These are phyloP conservation scores for Pestalotiopsis sp. DNA, from an alignment of 2,329 filamentous ascomycete species.

Conservation along the genomic window DNA sequence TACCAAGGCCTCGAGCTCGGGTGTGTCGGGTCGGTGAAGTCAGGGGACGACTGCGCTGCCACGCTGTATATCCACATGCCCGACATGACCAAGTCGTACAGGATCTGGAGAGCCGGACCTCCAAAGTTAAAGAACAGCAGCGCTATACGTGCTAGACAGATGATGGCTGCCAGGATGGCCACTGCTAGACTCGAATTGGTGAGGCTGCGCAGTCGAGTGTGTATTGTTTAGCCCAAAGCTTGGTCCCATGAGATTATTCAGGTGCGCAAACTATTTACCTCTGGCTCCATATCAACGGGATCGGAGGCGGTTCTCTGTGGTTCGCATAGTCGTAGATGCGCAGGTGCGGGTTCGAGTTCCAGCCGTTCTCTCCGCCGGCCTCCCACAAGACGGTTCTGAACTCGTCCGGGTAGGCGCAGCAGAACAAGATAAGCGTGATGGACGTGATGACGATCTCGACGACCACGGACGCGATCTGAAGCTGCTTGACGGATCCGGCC, in stretches of 20 bases:
- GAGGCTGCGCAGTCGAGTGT: slow-evolving; percentile 9
- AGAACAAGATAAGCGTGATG: slow-evolving; percentile 4
- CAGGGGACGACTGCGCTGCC: slow-evolving; percentile 17
- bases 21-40: slow-evolving; percentile 19
- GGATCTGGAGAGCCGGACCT: slow-evolving; percentile 3
- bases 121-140: slow-evolving; percentile 14
- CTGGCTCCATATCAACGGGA: slow-evolving; percentile 21
- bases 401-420: slow-evolving; percentile 18
- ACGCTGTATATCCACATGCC: slow-evolving; percentile 20
- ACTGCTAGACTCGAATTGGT: slow-evolving; percentile 20
- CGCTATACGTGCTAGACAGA: slow-evolving; percentile 12
- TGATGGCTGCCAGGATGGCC: slow-evolving; percentile 13
- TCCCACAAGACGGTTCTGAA: slow-evolving; percentile 19
- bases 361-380: slow-evolving; percentile 21
- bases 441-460: slow-evolving; percentile 5
- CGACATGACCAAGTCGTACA: slow-evolving; percentile 17
- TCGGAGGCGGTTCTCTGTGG: slow-evolving; percentile 19
- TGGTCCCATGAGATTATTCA: neutral
- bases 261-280: slow-evolving; percentile 3
- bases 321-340: slow-evolving; percentile 26
- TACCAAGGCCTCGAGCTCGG: slow-evolving; percentile 19
- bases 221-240: neutral
- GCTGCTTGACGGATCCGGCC: neutral
- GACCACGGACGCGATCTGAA: neutral
- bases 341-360: slow-evolving; percentile 24